A percentile compares a stretch with the other conserved stretches of the same genome.
Evolutionary conservation across 2,329 filamentous ascomycete species (phyloP).

Genomic region (Chaetomium sp.): DNA sequence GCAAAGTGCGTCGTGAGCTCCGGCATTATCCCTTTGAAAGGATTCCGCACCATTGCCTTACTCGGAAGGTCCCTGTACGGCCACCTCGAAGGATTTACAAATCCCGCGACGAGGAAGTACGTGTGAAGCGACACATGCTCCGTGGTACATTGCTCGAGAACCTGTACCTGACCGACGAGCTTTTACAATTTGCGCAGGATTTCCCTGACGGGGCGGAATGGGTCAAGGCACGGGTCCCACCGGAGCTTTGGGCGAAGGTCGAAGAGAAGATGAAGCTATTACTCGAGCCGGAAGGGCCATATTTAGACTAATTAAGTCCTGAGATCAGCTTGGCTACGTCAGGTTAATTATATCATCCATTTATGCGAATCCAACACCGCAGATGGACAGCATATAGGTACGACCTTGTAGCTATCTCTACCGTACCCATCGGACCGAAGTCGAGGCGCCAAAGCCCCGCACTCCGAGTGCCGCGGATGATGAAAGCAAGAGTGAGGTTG

Average conservation of each 20-base stretch:
- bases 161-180: not conserved
- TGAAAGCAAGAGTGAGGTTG: too few relatives aligned
- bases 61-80: not conserved
- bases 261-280: not conserved
- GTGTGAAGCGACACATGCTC: not conserved
- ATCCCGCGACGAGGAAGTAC: constrained; percentile 2
- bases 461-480: too few relatives aligned
- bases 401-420: too few relatives aligned
- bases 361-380: too few relatives aligned
- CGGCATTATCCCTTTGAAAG: constrained; percentile 2
- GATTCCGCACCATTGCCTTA: not conserved
- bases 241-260: constrained; percentile 1
- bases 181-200: not conserved
- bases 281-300: not conserved
- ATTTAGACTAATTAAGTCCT: not conserved
- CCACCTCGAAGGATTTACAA: not conserved
- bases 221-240: constrained; percentile 3
- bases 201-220: not conserved
- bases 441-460: too few relatives aligned
- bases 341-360: too few relatives aligned
- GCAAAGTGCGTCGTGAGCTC: not conserved
- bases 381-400: too few relatives aligned
- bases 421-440: too few relatives aligned
- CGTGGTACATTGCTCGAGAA: not conserved
- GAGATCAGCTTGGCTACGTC: not conserved